Percentiles rank a stretch among this genome's conserved stretches.
These are phyloP conservation scores for Marsdenia floribunda DNA, from an alignment of 257 asterid species.

Conservation along the genomic window DNA sequence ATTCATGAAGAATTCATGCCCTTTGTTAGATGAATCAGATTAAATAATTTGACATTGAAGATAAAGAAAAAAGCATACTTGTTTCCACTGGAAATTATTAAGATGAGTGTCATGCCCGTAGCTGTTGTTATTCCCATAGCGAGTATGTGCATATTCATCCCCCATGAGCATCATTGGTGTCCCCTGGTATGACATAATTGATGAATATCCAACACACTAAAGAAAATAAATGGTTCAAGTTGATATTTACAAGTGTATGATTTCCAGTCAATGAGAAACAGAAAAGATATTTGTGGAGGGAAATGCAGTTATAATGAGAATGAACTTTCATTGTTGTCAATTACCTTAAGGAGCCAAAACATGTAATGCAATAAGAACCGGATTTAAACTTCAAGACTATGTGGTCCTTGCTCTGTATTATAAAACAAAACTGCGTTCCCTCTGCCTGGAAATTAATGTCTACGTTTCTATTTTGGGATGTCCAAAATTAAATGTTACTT, in stretches of 20 bases:
- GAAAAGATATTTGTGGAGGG: not conserved
- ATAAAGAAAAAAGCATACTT: constrained; percentile 38
- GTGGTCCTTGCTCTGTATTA: not conserved
- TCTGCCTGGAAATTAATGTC: too few relatives aligned
- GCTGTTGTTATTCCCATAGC: constrained; percentile 90
- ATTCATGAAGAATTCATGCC: constrained; percentile 25
- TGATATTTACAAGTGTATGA: not conserved
- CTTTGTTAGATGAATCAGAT: constrained; percentile 9
- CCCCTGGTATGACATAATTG: constrained; percentile 49
- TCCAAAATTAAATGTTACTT: too few relatives aligned
- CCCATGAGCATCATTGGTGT: constrained; percentile 99
- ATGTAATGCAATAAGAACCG: not conserved
- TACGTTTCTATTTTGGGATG: too few relatives aligned
- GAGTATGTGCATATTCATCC: constrained; percentile 96
- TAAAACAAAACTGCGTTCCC: not conserved
- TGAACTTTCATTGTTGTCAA: not conserved
- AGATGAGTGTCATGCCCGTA: constrained; percentile 90
- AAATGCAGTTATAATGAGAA: not conserved
- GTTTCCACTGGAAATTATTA: constrained; percentile 90
- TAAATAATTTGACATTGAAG: constrained; percentile 5
- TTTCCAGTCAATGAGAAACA: not conserved
- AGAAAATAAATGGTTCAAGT: not conserved
- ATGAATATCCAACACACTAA: constrained; percentile 8
- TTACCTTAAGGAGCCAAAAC: constrained; percentile 2
- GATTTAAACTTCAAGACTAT: not conserved